Evolutionary conservation across 352 stramenopile genomes (phyloP).

Genomic region (Globisporangium solare): DNA sequence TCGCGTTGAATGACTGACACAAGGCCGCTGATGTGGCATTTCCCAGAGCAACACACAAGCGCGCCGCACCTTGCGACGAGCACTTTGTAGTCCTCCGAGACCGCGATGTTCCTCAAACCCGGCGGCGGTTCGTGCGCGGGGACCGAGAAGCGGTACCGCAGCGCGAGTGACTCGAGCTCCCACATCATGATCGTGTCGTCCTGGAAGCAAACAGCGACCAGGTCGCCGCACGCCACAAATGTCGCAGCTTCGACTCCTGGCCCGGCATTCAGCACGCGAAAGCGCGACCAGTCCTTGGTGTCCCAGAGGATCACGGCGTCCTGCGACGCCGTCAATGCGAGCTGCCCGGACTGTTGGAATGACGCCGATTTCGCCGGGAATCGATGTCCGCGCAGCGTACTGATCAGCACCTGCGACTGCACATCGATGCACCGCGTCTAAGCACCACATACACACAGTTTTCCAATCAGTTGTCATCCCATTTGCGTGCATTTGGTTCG

Average conservation of each 20-base stretch:
- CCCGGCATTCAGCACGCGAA: constrained; percentile 72
- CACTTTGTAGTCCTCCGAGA: constrained; percentile 73
- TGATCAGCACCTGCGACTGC: constrained; percentile 65
- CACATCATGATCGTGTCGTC: constrained; percentile 87
- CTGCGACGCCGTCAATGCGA: constrained; percentile 72
- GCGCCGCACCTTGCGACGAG: constrained; percentile 62
- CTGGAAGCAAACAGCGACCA: constrained; percentile 80
- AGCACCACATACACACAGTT: background rate
- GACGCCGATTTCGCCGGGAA: constrained; percentile 45
- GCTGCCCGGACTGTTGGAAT: constrained; percentile 67
- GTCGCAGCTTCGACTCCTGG: constrained; percentile 55
- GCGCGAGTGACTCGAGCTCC: constrained; percentile 65
- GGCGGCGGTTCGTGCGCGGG: constrained; percentile 58
- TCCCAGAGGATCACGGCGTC: constrained; percentile 85
- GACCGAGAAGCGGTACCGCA: constrained; percentile 71
- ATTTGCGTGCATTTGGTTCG: background rate
- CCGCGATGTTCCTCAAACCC: constrained; percentile 55
- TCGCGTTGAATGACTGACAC: background rate
- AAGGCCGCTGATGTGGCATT: background rate
- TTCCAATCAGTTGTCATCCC: background rate
- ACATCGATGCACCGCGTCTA: constrained; percentile 74
- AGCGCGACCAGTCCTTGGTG: constrained; percentile 78
- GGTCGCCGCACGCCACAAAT: constrained; percentile 53
- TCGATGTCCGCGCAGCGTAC: constrained; percentile 67
- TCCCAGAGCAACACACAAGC: background rate